These are phyloP conservation scores for Cicer pinnatifidum DNA, from an alignment of 306 rosid genomes.

Conservation along the genomic window DNA sequence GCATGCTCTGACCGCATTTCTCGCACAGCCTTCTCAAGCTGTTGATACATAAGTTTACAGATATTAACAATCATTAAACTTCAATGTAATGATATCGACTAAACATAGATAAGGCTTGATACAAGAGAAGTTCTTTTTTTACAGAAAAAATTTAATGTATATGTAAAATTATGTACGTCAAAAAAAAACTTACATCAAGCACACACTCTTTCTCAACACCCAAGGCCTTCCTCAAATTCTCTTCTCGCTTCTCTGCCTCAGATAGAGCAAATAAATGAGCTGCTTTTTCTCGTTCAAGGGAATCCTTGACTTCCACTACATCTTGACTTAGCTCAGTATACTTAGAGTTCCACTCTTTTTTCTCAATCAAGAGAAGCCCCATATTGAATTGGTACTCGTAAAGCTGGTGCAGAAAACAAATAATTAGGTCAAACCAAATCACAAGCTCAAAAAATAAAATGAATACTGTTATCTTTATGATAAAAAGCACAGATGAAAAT, in stretches of 20 bases:
- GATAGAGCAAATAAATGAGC: constrained; percentile 73
- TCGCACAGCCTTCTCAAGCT: constrained; percentile 93
- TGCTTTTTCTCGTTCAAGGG: constrained; percentile 69
- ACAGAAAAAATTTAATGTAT: background rate
- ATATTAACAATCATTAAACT: constrained; percentile 44
- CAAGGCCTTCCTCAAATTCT: constrained; percentile 82
- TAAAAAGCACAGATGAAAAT: background rate
- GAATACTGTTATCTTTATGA: background rate
- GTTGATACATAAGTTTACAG: constrained; percentile 41
- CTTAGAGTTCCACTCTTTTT: constrained; percentile 83
- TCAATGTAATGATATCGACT: constrained; percentile 12
- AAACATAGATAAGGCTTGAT: background rate
- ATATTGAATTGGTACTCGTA: constrained; percentile 90
- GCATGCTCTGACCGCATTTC: constrained; percentile 94
- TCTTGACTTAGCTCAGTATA: constrained; percentile 61
- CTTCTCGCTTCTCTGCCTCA: constrained; percentile 84
- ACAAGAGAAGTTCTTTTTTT: background rate
- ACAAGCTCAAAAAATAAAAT: background rate
- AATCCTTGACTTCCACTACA: constrained; percentile 66
- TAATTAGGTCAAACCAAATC: constrained; percentile 31
- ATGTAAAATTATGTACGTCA: constrained; percentile 11
- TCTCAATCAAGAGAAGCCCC: constrained; percentile 98
- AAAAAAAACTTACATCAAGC: constrained; percentile 74
- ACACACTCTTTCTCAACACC: constrained; percentile 98
- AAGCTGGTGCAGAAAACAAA: constrained; percentile 60